Conservation (phyloP, 129 eudicot genomes). For the Erigeron canadensis region DNA sequence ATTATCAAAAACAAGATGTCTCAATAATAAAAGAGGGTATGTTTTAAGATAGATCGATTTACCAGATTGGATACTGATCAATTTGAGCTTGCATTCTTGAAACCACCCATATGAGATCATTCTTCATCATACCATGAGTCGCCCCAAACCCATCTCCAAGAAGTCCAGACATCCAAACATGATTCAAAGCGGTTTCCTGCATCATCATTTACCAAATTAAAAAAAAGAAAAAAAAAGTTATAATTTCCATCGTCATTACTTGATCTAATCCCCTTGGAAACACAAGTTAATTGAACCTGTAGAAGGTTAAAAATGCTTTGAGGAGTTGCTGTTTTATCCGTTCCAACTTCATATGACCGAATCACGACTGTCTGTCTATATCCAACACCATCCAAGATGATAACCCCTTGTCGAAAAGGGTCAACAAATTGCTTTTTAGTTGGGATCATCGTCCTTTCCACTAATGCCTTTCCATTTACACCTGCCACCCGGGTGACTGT, state of each 20-base stretch:
- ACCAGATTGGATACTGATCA: slow-evolving; percentile 86
- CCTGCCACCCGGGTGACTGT: slow-evolving; percentile 17
- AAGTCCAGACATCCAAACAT: slow-evolving; percentile 84
- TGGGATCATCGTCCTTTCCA: slow-evolving; percentile 49
- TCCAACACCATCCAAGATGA: slow-evolving; percentile 59
- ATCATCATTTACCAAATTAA: neutral
- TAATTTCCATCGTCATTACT: neutral
- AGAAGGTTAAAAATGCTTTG: slow-evolving; percentile 70
- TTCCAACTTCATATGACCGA: slow-evolving; percentile 73
- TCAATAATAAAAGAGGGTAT: neutral
- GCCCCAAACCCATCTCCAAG: slow-evolving; percentile 88
- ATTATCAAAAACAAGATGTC: neutral
- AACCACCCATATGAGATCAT: slow-evolving; percentile 86
- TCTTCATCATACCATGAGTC: slow-evolving; percentile 75
- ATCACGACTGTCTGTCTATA: slow-evolving; percentile 68
- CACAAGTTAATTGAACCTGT: slow-evolving; percentile 43
- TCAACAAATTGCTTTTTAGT: slow-evolving; percentile 60
- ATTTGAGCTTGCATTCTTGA: slow-evolving; percentile 79
- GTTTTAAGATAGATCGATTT: neutral
- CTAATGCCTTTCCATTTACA: slow-evolving; percentile 29
- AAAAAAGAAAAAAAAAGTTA: too few species aligned
- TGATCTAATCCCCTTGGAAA: neutral
- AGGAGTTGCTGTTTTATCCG: slow-evolving; percentile 66
- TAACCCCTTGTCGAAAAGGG: slow-evolving; percentile 61
- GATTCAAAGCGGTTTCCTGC: slow-evolving; percentile 93